Base-by-base conservation (phyloP, 2,329 filamentous ascomycete species). In the Botrytis galanthina region DNA sequence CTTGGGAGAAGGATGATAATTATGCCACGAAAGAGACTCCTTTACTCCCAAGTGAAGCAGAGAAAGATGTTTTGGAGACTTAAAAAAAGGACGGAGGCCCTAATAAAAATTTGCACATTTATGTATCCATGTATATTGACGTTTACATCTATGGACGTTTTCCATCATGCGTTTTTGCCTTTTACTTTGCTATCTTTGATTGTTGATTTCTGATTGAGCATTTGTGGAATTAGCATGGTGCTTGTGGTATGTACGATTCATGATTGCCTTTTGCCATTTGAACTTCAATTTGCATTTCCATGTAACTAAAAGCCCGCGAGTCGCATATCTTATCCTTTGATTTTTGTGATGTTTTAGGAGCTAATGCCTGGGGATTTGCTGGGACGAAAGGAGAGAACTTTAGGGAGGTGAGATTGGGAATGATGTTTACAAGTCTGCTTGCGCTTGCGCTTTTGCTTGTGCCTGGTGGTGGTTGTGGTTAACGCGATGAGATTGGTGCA, bases 1-100 rank as follows among this genome's bases (percentile, higher is more conserved):
- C 82, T n/a, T 88, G 85, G 81, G 87, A 88, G 77, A 88, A 85
- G 79, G 84, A 84, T 42, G 86, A 88, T 78, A 75, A 82, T 35
- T 80, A 82, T 48, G 79, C 80, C 64, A 77, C 78, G 16, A 80
- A 84, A 73, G 84, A 82, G 64, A 84, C 81, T 5, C 77, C 79
- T 22, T 63, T 78, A 48, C 75, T 74, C 18, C 75, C 80, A 42
- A 78, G 76, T 22, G 80, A 81, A 74, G 80, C 78, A 73, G 80
- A 81, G 71, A 76, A 75, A 73, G 80, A 81, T 77, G 77, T 78
- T 37, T 75, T 81, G 48, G 76, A 78, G 64, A 80, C 74, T 67
- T 78, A 61, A 39, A 70, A 10, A 57, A 72, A 46, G 2, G 6
- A 35, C 1, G 39, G 39, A 26, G 66, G 66, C 12, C 48, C 26